A percentile compares a stretch with the other conserved stretches of the same genome.
phyloP scores from a whole-genome alignment of 495 filamentous ascomycete genomes.

The Neurospora africana region DNA sequence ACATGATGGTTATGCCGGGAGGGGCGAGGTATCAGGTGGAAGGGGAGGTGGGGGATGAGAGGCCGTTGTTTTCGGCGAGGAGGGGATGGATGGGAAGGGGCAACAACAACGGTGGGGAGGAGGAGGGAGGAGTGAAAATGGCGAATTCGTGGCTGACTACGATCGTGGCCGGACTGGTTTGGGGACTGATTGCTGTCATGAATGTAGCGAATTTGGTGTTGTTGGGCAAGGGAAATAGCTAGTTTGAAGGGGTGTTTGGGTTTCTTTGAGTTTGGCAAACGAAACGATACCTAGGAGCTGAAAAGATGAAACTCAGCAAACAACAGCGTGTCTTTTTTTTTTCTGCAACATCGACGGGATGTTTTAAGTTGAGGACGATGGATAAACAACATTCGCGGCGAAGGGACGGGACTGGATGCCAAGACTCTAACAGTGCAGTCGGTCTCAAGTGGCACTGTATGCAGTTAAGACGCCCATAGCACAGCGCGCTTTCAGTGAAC shows the following conservation, averaged over 20 bases:
- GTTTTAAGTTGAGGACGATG: not conserved
- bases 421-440: not conserved
- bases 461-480: not conserved
- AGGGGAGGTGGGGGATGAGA: constrained; percentile 5
- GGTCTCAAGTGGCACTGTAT: not conserved
- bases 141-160: constrained; percentile 50
- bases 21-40: constrained; percentile 21
- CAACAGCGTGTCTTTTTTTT: not conserved
- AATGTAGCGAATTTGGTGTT: constrained; percentile 64
- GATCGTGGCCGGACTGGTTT: constrained; percentile 46
- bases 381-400: not conserved
- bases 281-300: not conserved
- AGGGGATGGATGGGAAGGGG: not conserved
- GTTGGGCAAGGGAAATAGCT: constrained; percentile 41
- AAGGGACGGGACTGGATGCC: not conserved
- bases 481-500: not conserved
- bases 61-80: constrained; percentile 1
- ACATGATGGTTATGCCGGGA: constrained; percentile 58
- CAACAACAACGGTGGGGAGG: not conserved
- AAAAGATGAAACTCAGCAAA: not conserved
- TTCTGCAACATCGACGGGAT: too few species aligned
- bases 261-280: not conserved
- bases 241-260: not conserved
- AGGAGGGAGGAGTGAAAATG: constrained; percentile 39
- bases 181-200: constrained; percentile 61